Conservation (phyloP, 78 protist genomes). For the Creolimax fragrantissima region DNA sequence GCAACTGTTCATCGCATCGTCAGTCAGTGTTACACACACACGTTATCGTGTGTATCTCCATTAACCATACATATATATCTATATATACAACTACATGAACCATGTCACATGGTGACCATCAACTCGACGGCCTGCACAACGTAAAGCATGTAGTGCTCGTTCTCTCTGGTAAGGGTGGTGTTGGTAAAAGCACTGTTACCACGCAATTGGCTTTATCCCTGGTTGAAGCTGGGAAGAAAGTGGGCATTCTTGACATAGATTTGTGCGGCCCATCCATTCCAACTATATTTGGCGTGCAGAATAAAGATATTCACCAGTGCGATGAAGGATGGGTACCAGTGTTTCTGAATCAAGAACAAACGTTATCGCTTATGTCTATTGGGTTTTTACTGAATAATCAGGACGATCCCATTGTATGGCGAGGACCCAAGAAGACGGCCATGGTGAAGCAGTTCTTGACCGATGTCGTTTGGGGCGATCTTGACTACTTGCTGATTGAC, state of each 20-base stretch:
- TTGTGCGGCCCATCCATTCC: slow-evolving; percentile 55
- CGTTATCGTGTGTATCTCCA: background rate
- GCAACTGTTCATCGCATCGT: too few species aligned
- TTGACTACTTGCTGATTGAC: slow-evolving; percentile 91
- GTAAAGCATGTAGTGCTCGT: slow-evolving; percentile 57
- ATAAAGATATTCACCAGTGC: background rate
- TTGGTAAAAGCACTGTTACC: slow-evolving; percentile 65
- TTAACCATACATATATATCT: background rate
- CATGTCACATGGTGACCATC: background rate
- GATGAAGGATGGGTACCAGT: slow-evolving; percentile 69
- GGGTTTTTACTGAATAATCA: slow-evolving; percentile 55
- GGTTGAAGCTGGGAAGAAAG: slow-evolving; percentile 6
- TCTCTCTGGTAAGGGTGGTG: slow-evolving; percentile 77
- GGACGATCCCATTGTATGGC: slow-evolving; percentile 85
- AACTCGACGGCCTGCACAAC: background rate
- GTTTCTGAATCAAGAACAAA: slow-evolving; percentile 22
- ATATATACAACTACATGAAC: background rate
- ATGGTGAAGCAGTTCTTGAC: slow-evolving; percentile 91
- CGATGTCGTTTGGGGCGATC: slow-evolving; percentile 94
- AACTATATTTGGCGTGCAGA: background rate
- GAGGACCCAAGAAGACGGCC: slow-evolving; percentile 87
- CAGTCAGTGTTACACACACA: background rate
- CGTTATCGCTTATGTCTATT: slow-evolving; percentile 59
- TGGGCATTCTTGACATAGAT: slow-evolving; percentile 75
- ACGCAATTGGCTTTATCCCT: slow-evolving; percentile 55